Evolutionary conservation across 2,329 filamentous ascomycete species (phyloP).

Genomic region (Aspergillus unguis): DNA sequence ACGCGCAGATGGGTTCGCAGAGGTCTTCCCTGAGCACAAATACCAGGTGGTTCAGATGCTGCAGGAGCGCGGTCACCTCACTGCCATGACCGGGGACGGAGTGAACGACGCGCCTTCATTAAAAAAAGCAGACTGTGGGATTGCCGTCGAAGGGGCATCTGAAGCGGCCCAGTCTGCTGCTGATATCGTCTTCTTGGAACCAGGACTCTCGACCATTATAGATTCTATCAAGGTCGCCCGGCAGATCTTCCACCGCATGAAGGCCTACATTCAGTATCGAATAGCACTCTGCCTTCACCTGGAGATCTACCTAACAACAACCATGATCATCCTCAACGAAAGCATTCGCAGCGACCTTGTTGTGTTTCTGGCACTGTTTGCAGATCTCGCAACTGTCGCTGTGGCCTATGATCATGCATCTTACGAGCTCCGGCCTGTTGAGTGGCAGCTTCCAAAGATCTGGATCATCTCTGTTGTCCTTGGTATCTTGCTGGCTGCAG

Average conservation of each 20-base stretch:
- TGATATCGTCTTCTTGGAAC: slow-evolving; percentile 96
- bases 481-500: slow-evolving; percentile 65
- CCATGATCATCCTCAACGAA: slow-evolving; percentile 78
- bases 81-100: slow-evolving; percentile 98
- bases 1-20: slow-evolving; percentile 69
- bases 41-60: slow-evolving; percentile 96
- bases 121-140: slow-evolving; percentile 98
- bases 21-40: slow-evolving; percentile 84
- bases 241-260: slow-evolving; percentile 76
- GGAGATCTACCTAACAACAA: slow-evolving; percentile 72
- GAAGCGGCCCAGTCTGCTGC: slow-evolving; percentile 95
- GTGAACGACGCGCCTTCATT: slow-evolving; percentile 97
- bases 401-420: slow-evolving; percentile 80
- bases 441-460: slow-evolving; percentile 80
- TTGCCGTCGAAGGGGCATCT: slow-evolving; percentile 97
- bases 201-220: slow-evolving; percentile 68
- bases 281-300: slow-evolving; percentile 71
- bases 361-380: slow-evolving; percentile 76
- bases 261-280: slow-evolving; percentile 75
- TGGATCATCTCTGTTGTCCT: slow-evolving; percentile 64
- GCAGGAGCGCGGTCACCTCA: slow-evolving; percentile 87
- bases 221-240: slow-evolving; percentile 70
- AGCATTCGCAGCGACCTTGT: slow-evolving; percentile 70
- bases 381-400: slow-evolving; percentile 74
- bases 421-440: slow-evolving; percentile 70